Percentiles rank a stretch among this genome's conserved stretches.
Conservation (phyloP, 441 rosid genomes). For the Mallotus repandus region DNA sequence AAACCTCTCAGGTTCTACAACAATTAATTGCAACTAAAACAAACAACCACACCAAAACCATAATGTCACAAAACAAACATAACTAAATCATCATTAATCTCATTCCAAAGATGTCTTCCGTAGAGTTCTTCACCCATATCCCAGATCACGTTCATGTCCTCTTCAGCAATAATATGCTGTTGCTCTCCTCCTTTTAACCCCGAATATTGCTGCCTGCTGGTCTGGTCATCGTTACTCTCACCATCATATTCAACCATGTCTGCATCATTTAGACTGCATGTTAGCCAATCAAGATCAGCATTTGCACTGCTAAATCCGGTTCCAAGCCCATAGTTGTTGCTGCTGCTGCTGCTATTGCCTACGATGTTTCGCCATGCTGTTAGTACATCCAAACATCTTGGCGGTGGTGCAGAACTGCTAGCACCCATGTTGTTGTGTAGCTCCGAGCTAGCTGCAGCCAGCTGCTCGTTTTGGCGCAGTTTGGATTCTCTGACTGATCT, state of each 20-base stretch:
- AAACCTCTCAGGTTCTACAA: too few relatives aligned
- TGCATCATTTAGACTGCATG: too few relatives aligned
- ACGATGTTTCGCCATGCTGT: background rate
- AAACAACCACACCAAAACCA: too few relatives aligned
- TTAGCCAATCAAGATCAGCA: too few relatives aligned
- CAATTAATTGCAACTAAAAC: too few relatives aligned
- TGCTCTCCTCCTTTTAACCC: background rate
- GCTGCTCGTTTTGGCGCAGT: background rate
- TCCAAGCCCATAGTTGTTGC: too few relatives aligned
- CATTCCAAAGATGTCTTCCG: background rate
- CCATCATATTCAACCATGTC: too few relatives aligned
- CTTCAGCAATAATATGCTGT: background rate
- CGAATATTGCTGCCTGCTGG: too few relatives aligned
- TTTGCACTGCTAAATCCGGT: too few relatives aligned
- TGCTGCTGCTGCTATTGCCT: too few relatives aligned
- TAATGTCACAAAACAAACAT: too few relatives aligned
- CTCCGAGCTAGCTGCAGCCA: background rate
- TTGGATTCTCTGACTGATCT: conserved; percentile 35
- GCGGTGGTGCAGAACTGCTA: background rate
- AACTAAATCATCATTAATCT: background rate
- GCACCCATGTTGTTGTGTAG: background rate
- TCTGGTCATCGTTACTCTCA: too few relatives aligned
- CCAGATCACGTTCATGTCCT: background rate
- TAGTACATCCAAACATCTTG: background rate
- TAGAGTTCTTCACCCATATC: background rate